Base-by-base conservation (phyloP, 2,329 filamentous ascomycete species). In the Dothistroma septosporum region DNA sequence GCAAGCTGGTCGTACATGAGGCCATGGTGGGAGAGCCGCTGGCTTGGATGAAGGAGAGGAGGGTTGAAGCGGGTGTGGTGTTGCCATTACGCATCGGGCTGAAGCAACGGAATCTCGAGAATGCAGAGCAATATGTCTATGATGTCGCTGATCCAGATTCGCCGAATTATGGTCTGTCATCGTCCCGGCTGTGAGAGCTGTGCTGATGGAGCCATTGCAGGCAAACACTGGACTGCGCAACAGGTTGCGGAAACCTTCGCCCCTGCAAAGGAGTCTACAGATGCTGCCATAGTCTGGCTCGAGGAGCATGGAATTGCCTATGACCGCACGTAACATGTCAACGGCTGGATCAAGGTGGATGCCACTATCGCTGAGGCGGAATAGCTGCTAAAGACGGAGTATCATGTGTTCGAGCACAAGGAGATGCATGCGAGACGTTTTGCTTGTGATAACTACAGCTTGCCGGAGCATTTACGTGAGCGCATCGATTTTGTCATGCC, bases 341-440 rank as follows among this genome's bases (percentile, higher is more conserved):
- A 61, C 10, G 64, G 62, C n/a, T 78, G 76, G 75, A 65, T 78
- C 2, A 71, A 75, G n/a, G 77, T 79, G 53, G 71, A 78, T 46
- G 71, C 73, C 0, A 64, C 72, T 1, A 70, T 73, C 1, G 62
- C 68, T 10, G 76, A 78, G 55, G 66, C 74, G 3, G 76, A 78
- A 58, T 55, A 61, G 2, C 67, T 79, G 12, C 66, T 78, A 12
- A 68, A 69, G 19, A 74, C 76, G 0, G 66, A 77, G 55, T 78
- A 78, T 63, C 75, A 74, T 55, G 59, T 74, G n/a, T 76, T 75
- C 61, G 67, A 73, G 10, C 72, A 78, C 59, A 59, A 63, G 28
- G 61, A 69, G 16, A 73, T 67, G 12, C 74, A 73, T 9, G 66
- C 66, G 22, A 67, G 66, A 0, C 69, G 72, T 31, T 66, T 78